These are phyloP conservation scores for Aurantiochytrium sp. DNA, from an alignment of 108 stramenopile genomes.

Conservation along the genomic window DNA sequence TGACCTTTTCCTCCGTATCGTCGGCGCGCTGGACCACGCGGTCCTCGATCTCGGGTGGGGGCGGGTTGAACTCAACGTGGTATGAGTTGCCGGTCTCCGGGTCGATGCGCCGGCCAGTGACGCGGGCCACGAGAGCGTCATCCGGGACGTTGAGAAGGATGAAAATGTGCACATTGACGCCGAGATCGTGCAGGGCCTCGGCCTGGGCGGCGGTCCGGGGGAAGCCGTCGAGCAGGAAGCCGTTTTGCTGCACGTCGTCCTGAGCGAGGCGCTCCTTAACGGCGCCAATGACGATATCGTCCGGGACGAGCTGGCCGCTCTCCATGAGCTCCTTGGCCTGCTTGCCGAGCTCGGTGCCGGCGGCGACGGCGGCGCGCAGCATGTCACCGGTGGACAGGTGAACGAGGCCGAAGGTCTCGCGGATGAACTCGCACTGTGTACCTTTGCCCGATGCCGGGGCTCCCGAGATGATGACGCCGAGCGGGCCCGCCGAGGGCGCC, in stretches of 20 bases:
- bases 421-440: slow-evolving; percentile 75
- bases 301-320: slow-evolving; percentile 84
- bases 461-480: slow-evolving; percentile 72
- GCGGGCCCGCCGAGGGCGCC: not conserved
- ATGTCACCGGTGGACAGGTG: slow-evolving; percentile 83
- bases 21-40: slow-evolving; percentile 77
- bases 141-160: slow-evolving; percentile 89
- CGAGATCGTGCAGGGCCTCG: slow-evolving; percentile 70
- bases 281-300: slow-evolving; percentile 83
- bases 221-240: slow-evolving; percentile 96
- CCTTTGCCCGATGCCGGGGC: slow-evolving; percentile 81
- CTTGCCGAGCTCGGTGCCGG: slow-evolving; percentile 47
- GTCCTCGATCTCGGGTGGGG: slow-evolving; percentile 65
- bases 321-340: slow-evolving; percentile 82
- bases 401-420: slow-evolving; percentile 62
- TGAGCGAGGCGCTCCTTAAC: slow-evolving; percentile 69
- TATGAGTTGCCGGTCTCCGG: slow-evolving; percentile 92
- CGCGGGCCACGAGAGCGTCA: slow-evolving; percentile 81
- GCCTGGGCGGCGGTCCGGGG: slow-evolving; percentile 90
- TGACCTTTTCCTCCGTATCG: slow-evolving; percentile 94
- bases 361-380: slow-evolving; percentile 56
- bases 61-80: slow-evolving; percentile 85
- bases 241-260: slow-evolving; percentile 71
- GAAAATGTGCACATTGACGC: slow-evolving; percentile 78
- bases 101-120: slow-evolving; percentile 87